Evolutionary conservation across 73 alveolate genomes (phyloP).

Genomic region (Halteria grandinella): DNA sequence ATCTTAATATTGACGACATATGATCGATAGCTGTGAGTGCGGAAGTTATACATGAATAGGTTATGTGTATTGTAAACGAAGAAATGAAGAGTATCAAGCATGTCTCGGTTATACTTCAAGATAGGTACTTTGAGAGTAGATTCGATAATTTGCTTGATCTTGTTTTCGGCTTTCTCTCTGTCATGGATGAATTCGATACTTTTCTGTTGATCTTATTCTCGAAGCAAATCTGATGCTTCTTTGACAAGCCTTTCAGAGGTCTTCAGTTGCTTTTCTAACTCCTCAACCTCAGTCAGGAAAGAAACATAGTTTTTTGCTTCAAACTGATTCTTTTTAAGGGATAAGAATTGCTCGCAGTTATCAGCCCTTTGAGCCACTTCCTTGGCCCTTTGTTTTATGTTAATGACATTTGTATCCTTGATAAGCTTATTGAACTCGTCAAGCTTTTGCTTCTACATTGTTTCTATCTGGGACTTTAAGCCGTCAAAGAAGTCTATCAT

Average conservation of each 20-base stretch:
- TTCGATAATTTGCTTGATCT: constrained; percentile 41
- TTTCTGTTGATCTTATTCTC: constrained; percentile 49
- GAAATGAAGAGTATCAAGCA: constrained; percentile 64
- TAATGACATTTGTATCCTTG: constrained; percentile 47
- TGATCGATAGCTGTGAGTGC: constrained; percentile 48
- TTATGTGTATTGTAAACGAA: constrained; percentile 68
- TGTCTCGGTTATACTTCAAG: constrained; percentile 25
- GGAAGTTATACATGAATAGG: constrained; percentile 60
- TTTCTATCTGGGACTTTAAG: constrained; percentile 16
- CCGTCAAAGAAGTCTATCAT: constrained; percentile 61
- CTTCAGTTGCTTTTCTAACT: constrained; percentile 33
- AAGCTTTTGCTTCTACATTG: constrained; percentile 29
- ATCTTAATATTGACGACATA: constrained; percentile 60
- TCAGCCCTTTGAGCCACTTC: constrained; percentile 30
- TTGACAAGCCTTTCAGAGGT: constrained; percentile 38
- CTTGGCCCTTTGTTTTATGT: constrained; percentile 45
- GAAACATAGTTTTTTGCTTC: constrained; percentile 38
- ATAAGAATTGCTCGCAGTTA: constrained; percentile 38
- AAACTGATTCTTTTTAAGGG: constrained; percentile 14
- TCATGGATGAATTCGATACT: constrained; percentile 55
- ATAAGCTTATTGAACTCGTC: constrained; percentile 58
- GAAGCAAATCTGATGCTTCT: constrained; percentile 44
- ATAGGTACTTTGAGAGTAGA: constrained; percentile 55
- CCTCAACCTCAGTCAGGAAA: constrained; percentile 25
- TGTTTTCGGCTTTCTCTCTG: constrained; percentile 17